Base-by-base conservation (phyloP, 2,329 filamentous ascomycete genomes). In the Cucurbitaria berberidis region DNA sequence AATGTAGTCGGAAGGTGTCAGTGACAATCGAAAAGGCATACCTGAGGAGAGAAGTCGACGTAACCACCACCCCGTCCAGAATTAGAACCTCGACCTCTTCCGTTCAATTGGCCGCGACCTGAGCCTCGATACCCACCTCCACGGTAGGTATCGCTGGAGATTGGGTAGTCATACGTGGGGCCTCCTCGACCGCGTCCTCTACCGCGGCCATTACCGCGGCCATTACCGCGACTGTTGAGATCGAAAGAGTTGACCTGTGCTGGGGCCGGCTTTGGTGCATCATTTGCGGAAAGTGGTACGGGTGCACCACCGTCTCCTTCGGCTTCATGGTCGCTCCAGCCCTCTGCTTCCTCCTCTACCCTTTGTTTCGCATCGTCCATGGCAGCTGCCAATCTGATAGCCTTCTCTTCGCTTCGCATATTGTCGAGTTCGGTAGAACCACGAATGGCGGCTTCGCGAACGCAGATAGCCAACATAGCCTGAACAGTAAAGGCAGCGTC, bases 401-500 rank as follows among this genome's bases (percentile, higher is more conserved):
- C 59, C 26, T 61, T 56, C 3, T 68, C 53, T 18, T 65, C 62
- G 22, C 68, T 62, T 2, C 62, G 53, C 26, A 64, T 60, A 24
- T 60, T 54, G 30, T 70, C 60, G 6, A 65, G 49, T 22, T 66
- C 67, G 2, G 66, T 42, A 3, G 64, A 65, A 1, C 67, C 68
- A 4, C 76, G 72, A 22, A 69, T 72, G 7, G 67, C 57, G 2
- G 80, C 70, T 16, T 79, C 74, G 39, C 74, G 69, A 61, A 85
- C 74, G 32, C 80, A 81, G 54, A 91, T 82, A 5, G 78, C 84
- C 6, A 96, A 72, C 80, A 95, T 84, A 7, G 86, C 88, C 56
- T 88, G 86, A 57, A 96, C 75, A 0, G 91, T 93, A 70, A 89
- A 95, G 1, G 86, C 83, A 0, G 92, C 91, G 69, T 96, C 92